Base-by-base conservation (phyloP, 2,329 filamentous ascomycete genomes). In the Aureobasidium leucospermi region DNA sequence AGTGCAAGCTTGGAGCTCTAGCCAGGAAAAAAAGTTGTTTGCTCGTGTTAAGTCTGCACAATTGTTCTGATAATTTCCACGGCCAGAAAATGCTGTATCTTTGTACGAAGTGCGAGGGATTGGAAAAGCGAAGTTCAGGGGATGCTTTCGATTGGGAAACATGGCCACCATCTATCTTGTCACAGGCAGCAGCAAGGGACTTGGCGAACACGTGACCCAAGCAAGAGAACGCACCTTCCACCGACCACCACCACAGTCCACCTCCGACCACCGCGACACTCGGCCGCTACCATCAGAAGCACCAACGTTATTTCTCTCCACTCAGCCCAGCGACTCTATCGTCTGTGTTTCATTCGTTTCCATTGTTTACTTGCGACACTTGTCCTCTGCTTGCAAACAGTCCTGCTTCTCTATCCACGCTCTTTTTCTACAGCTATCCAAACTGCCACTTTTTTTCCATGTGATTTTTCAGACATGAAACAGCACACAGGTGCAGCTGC, bases 131-230 rank as follows among this genome's bases (percentile, higher is more conserved):
- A 55, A 55, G 51, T 55, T 43, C 29, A 42, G 51, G 38, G n/a
- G 51, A 45, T 28, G 42, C 34, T 23, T 23, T 23, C 39, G 39
- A 16, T 42, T 42, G 38, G 51, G 29, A 23, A 53, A 7, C 13
- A 39, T 3, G 34, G 16, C 23, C 36, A 36, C 36, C 4, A 34
- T 52, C 48, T 19, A 52, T 52, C 48, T 29, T 29, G 48, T 52
- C 48, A 38, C 51, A 56, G 52, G 52, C 52, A 56, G 52, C 52
- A 56, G 52, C 52, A 56, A 56, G 52, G 39, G 52, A 56, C 52
- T 56, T 56, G 52, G 52, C 52, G 52, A 46, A 41, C 46, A 38
- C 52, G 51, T 55, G 51, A 52, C 34, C 48, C 34, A 38, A 10
- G 34, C 32, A 41, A 38, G 32, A 41, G 39, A 36, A 55, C 39